Evolutionary conservation across 805 yeast genomes (phyloP).

Genomic region (Saccharomycopsis guyanensis): DNA sequence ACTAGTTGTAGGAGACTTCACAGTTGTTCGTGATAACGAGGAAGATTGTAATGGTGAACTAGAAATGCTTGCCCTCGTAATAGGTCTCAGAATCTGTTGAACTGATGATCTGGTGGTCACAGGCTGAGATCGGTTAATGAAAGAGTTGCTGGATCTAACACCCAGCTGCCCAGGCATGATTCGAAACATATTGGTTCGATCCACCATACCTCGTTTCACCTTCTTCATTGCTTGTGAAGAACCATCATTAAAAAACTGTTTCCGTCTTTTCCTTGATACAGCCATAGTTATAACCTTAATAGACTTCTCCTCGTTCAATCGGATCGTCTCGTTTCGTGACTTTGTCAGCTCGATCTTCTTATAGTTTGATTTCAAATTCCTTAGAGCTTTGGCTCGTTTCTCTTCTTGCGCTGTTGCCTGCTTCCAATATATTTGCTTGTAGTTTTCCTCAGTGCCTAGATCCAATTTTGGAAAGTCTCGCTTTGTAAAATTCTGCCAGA

Average conservation of each 20-base stretch:
- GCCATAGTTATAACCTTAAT: conserved; percentile 11
- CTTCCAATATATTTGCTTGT: background rate
- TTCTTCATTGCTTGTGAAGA: conserved; percentile 12
- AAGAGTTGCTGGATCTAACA: too few species aligned
- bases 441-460: background rate
- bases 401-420: background rate
- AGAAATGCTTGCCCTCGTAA: background rate
- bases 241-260: conserved; percentile 4
- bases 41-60: too few species aligned
- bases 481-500: conserved; percentile 12
- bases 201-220: conserved; percentile 2
- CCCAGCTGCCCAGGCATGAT: too few species aligned
- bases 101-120: background rate
- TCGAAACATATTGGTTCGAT: conserved; percentile 10
- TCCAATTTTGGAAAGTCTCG: conserved; percentile 11
- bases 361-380: conserved; percentile 16
- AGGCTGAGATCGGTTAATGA: background rate
- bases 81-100: too few species aligned
- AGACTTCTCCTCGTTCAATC: conserved; percentile 10
- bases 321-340: conserved; percentile 4
- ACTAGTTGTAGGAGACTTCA: too few species aligned
- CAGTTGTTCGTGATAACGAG: too few species aligned
- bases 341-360: conserved; percentile 7
- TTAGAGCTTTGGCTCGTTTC: conserved; percentile 13
- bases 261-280: conserved; percentile 3